Evolutionary conservation across 2,329 filamentous ascomycete genomes (phyloP), one percentile per base, ranked within the genome.

Genomic region (Gyromitra esculenta): DNA sequence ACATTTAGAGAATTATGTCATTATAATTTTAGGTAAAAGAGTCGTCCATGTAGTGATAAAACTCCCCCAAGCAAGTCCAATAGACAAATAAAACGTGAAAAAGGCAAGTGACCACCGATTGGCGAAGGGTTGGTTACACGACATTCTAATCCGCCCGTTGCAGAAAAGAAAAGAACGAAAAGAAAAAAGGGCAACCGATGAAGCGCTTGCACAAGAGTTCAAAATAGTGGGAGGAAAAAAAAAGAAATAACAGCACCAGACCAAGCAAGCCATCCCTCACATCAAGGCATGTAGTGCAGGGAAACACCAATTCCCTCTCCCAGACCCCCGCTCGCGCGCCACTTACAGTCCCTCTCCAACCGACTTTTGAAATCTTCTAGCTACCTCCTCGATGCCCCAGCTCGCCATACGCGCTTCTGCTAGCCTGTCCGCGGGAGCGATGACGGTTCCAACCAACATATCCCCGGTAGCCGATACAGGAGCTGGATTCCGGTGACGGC

Each of bases 381-480:
- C 80, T 9, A 81, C 80, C 72, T 81, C 80, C 64, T 81, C 80
- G 8, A 81, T 77, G 9, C 80, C 80, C 80, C 80, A 81, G 18
- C 80, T 81, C 7, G 80, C 80, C 57, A 81, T 75, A 41, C 80
- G 72, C 21, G 80, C 80, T 66, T 81, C 80, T 0, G 80, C 80
- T 66, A 80, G 21, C 57, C 78, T 76, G 15, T 80, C 80, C 39
- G 76, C 77, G 5, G 79, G 78, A 13, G 79, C 80, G 18, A 81
- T 69, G 25, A 81, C 80, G 3, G 80, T 80, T 18, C 80, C 80
- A 5, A 81, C 78, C 18, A 81, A 35, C 80, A 81, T 81, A 57
- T 78, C 78, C 1, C 76, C 75, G 37, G 54, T n/a, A 37, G 71
- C 50, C 35, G 63, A 48, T 64, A 68, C 41, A 52, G 50, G 56